Percentiles rank a stretch among this genome's conserved stretches.
phyloP scores from a whole-genome alignment of 1,139 yeast genomes.

The Citeromyces siamensis region DNA sequence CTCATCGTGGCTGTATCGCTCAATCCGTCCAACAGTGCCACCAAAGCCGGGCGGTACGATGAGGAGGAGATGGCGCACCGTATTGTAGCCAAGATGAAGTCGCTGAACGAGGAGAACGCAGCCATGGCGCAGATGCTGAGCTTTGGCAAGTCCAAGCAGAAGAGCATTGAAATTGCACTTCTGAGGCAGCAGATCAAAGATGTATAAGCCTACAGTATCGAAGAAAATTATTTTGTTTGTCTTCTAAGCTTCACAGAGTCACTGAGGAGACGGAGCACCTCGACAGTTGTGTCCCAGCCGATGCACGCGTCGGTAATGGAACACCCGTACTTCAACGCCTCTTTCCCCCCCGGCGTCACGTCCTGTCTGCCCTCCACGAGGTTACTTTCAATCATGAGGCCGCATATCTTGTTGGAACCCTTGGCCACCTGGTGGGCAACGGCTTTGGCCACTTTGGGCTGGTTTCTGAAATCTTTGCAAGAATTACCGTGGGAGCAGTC shows the following conservation, averaged over 20 bases:
- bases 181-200: conserved; percentile 36
- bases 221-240: too few relatives aligned
- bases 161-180: conserved; percentile 56
- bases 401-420: conserved; percentile 78
- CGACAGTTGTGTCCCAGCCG: conserved; percentile 74
- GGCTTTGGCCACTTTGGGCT: conserved; percentile 79
- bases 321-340: conserved; percentile 73
- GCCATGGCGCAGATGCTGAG: conserved; percentile 58
- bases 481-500: conserved; percentile 98
- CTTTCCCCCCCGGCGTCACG: conserved; percentile 73
- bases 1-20: conserved; percentile 40
- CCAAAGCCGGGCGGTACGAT: conserved; percentile 47
- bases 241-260: conserved; percentile 76
- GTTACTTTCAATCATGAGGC: conserved; percentile 94
- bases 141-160: conserved; percentile 59
- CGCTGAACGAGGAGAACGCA: conserved; percentile 59
- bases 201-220: too few relatives aligned
- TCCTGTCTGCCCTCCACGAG: conserved; percentile 88
- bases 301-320: conserved; percentile 97
- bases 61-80: conserved; percentile 72
- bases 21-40: conserved; percentile 27
- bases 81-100: conserved; percentile 48
- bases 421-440: conserved; percentile 65
- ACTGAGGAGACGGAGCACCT: conserved; percentile 58
- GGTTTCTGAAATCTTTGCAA: conserved; percentile 78